phyloP scores from a whole-genome alignment of 2,329 filamentous ascomycete species.

The Eutypella sp. region DNA sequence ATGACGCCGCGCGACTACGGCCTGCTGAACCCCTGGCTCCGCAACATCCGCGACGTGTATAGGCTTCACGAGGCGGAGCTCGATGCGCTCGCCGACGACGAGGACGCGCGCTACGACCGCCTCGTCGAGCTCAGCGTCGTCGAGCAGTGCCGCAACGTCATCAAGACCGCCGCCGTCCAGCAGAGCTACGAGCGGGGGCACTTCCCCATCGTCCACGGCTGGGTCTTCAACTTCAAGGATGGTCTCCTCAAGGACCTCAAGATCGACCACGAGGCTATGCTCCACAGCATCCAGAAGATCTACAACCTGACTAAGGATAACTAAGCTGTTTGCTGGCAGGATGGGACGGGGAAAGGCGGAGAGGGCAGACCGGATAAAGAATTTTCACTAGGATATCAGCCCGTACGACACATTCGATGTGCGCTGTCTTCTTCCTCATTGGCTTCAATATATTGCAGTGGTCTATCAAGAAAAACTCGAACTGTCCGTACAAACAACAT shows the following conservation, averaged over 20 bases:
- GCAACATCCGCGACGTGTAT: conserved; percentile 71
- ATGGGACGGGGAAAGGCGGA: too few relatives aligned
- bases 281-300: conserved; percentile 58
- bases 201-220: conserved; percentile 67
- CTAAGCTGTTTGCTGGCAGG: too few relatives aligned
- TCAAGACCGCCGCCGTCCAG: conserved; percentile 76
- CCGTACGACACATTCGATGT: too few relatives aligned
- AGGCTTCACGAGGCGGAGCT: conserved; percentile 66
- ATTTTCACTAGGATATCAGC: too few relatives aligned
- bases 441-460: too few relatives aligned
- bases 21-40: conserved; percentile 67
- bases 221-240: conserved; percentile 67
- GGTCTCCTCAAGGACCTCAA: conserved; percentile 62
- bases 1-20: conserved; percentile 67
- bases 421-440: too few relatives aligned
- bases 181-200: conserved; percentile 59
- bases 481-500: too few relatives aligned
- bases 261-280: conserved; percentile 53
- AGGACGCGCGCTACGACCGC: conserved; percentile 58
- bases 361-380: too few relatives aligned
- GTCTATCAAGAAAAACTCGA: too few relatives aligned
- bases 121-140: conserved; percentile 81
- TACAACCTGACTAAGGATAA: conserved; percentile 44
- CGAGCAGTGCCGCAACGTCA: conserved; percentile 71
- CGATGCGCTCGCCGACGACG: conserved; percentile 55